Evolutionary conservation across 768 basidiomycete species (phyloP), one percentile per base, ranked within the genome.

Genomic region (Amanita pseudoporphyria): DNA sequence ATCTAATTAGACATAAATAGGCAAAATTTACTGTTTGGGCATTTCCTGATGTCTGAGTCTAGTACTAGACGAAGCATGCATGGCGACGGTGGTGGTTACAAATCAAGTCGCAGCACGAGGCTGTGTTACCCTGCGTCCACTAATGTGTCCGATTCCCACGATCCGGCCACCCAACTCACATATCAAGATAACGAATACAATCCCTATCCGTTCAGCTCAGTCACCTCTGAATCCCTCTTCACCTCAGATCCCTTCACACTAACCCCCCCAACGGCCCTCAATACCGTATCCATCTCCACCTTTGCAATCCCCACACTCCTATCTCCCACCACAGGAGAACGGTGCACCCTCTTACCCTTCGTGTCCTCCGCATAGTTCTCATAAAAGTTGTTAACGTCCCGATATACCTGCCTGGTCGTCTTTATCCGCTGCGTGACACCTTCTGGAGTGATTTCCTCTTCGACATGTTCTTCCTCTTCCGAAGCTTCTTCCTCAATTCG

Each of bases 321-420:
- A 38, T 31, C 44, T 5, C 43, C 43, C 26, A 33, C 33, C 10
- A 16, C 57, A 57, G 52, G 51, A 12, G 52, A 49, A 39, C 65
- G 54, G 52, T 67, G 72, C 18, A 43, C 13, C 54, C 76, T 70
- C 66, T 81, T 82, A 13, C 79, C 80, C 56, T 73, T 78, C 45
- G 80, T 83, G 57, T 81, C 81, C 63, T 85, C 83, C 12, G 87
- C 87, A 60, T 87, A 90, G 59, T 90, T 90, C 72, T 91, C 88
- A 56, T 91, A 91, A 61, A 91, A 91, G 59, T 89, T 89, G 52
- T 76, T 78, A 58, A 76, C 81, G 56, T 87, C 83, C 59, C 73
- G 74, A 13, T 66, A 50, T 19, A 13, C 50, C n/a, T 28, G 24
- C 16, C 41, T 10, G 1, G 28, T 14, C 35, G 9, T 45, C 44